phyloP scores from a whole-genome alignment of 1,284 basidiomycete species.

The Tilletia horrida region DNA sequence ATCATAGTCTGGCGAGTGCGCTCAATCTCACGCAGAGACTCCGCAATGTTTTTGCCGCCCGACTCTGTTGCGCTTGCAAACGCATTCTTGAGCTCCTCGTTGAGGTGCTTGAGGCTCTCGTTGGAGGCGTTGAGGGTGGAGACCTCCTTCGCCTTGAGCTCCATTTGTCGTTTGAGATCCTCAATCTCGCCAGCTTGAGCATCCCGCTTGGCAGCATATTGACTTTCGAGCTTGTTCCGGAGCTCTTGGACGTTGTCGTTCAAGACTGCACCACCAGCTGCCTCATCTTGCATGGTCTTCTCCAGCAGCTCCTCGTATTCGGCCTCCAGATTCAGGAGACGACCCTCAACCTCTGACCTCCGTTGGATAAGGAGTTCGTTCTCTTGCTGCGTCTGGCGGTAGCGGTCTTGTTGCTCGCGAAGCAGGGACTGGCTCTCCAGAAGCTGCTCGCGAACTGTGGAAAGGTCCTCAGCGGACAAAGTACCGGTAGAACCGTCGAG shows the following conservation, averaged over 20 bases:
- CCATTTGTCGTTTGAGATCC: slow-evolving; percentile 88
- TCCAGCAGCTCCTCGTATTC: slow-evolving; percentile 93
- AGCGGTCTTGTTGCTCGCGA: slow-evolving; percentile 82
- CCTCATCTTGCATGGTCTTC: slow-evolving; percentile 55
- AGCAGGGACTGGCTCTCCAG: slow-evolving; percentile 81
- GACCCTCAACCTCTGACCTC: slow-evolving; percentile 80
- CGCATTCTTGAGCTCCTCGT: slow-evolving; percentile 83
- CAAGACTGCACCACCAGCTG: slow-evolving; percentile 32
- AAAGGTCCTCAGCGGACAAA: slow-evolving; percentile 70
- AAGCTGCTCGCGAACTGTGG: slow-evolving; percentile 76
- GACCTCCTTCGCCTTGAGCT: slow-evolving; percentile 79
- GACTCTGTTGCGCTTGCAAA: slow-evolving; percentile 94
- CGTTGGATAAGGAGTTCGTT: slow-evolving; percentile 78
- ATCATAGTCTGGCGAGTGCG: slow-evolving; percentile 94
- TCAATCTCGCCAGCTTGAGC: slow-evolving; percentile 78
- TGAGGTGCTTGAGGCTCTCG: slow-evolving; percentile 89
- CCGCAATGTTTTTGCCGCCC: slow-evolving; percentile 90
- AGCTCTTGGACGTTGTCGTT: slow-evolving; percentile 19
- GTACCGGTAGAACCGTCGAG: slow-evolving; percentile 20
- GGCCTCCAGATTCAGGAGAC: slow-evolving; percentile 75
- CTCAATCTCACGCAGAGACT: slow-evolving; percentile 95
- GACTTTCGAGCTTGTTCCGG: slow-evolving; percentile 78
- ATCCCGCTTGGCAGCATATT: slow-evolving; percentile 87
- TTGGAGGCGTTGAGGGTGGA: slow-evolving; percentile 78
- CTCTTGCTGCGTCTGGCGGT: slow-evolving; percentile 86